Percentiles rank a stretch among this genome's conserved stretches.
Evolutionary conservation across 805 yeast genomes (phyloP).

Genomic region (Maudiozyma saulgeensis): DNA sequence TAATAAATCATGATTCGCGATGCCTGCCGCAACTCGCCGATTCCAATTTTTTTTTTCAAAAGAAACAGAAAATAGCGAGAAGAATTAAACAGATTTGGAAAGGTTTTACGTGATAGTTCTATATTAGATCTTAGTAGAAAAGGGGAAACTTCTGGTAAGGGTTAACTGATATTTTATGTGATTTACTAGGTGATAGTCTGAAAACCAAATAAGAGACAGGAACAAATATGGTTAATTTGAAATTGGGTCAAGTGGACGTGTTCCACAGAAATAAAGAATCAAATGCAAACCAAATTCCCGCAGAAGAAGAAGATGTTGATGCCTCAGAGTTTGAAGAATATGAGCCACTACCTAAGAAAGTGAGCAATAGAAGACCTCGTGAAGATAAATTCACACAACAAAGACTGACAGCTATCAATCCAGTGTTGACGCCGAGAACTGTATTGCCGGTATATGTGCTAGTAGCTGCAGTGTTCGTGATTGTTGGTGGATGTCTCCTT

Average conservation of each 20-base stretch:
- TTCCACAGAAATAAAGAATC: constrained; percentile 23
- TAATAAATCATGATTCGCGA: no score
- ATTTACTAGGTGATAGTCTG: constrained; percentile 60
- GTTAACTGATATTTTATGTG: no score
- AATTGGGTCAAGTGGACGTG: constrained; percentile 22
- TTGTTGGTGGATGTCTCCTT: constrained; percentile 79
- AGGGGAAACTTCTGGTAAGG: no score
- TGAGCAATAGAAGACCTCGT: constrained; percentile 54
- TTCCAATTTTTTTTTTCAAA: no score
- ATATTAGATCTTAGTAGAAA: no score
- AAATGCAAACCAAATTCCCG: constrained; percentile 5
- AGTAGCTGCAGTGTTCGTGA: constrained; percentile 74
- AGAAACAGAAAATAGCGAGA: no score
- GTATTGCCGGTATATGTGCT: constrained; percentile 73
- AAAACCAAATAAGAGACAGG: constrained; percentile 32
- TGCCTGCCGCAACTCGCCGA: no score
- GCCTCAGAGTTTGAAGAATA: constrained; percentile 33
- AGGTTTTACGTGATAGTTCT: no score
- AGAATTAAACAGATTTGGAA: no score
- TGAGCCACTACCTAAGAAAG: constrained; percentile 31
- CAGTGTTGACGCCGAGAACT: constrained; percentile 82
- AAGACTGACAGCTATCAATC: constrained; percentile 48
- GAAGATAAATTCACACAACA: constrained; percentile 71
- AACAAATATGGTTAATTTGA: constrained; percentile 17
- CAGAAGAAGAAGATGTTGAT: constrained; percentile 27